These are phyloP conservation scores for Paramecium primaurelia DNA, from an alignment of 73 alveolate species.

Conservation along the genomic window DNA sequence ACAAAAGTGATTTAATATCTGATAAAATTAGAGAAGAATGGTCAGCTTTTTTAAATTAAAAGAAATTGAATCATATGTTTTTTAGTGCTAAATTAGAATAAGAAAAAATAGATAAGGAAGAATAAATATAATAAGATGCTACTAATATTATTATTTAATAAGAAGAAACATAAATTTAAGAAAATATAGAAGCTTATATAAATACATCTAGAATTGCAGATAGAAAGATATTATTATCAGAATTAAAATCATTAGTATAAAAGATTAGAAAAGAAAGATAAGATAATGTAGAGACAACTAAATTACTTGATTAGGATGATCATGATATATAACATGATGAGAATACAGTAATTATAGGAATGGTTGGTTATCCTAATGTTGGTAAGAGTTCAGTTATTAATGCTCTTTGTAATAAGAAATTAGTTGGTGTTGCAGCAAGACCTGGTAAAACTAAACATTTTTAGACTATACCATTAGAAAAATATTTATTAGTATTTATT, in stretches of 20 bases:
- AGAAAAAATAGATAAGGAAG: slow-evolving; percentile 76
- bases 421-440: slow-evolving; percentile 96
- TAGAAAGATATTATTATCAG: slow-evolving; percentile 32
- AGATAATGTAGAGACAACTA: slow-evolving; percentile 16
- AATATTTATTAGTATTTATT: slow-evolving; percentile 46
- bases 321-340: slow-evolving; percentile 38
- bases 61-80: slow-evolving; percentile 84
- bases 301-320: slow-evolving; percentile 31
- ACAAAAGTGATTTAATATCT: slow-evolving; percentile 95
- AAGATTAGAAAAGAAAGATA: slow-evolving; percentile 36
- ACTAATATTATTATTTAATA: neutral
- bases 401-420: slow-evolving; percentile 83
- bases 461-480: slow-evolving; percentile 84
- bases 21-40: slow-evolving; percentile 91
- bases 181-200: neutral
- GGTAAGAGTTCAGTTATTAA: slow-evolving; percentile 98
- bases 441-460: slow-evolving; percentile 99
- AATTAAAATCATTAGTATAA: slow-evolving; percentile 28
- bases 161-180: neutral
- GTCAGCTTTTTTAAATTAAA: slow-evolving; percentile 84
- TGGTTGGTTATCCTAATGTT: slow-evolving; percentile 98
- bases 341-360: slow-evolving; percentile 74
- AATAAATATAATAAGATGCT: neutral
- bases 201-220: slow-evolving; percentile 52
- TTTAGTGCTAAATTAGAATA: slow-evolving; percentile 93